A percentile compares a stretch with the other conserved stretches of the same genome.
Conservation (phyloP, 2,329 filamentous ascomycete genomes). For the Didymella keratinophila region DNA sequence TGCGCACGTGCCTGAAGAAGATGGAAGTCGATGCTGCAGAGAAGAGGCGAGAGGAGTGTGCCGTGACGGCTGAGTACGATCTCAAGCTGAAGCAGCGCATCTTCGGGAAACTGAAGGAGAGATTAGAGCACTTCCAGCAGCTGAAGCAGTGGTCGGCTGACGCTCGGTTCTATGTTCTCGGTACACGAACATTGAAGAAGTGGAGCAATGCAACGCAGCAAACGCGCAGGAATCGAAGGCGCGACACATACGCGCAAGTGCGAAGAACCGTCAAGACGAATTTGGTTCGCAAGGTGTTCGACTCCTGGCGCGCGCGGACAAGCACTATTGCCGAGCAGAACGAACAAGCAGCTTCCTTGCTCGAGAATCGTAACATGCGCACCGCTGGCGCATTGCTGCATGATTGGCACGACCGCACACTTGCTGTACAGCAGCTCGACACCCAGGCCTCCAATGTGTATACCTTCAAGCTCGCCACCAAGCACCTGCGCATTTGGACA, state of each 20-base stretch:
- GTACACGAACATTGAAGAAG: slow-evolving; percentile 57
- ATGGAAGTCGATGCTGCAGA: slow-evolving; percentile 39
- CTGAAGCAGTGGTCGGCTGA: slow-evolving; percentile 63
- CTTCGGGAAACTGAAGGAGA: slow-evolving; percentile 48
- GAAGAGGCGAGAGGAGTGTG: slow-evolving; percentile 41
- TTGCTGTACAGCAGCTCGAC: slow-evolving; percentile 30
- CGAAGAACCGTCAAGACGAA: slow-evolving; percentile 63
- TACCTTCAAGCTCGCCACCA: slow-evolving; percentile 37
- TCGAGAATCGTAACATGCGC: slow-evolving; percentile 31
- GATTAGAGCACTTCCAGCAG: slow-evolving; percentile 54
- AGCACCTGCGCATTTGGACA: slow-evolving; percentile 42
- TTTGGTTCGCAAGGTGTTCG: slow-evolving; percentile 55
- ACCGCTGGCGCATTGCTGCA: slow-evolving; percentile 48
- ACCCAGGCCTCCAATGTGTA: slow-evolving; percentile 38
- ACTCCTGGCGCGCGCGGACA: slow-evolving; percentile 47
- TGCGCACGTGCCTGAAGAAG: slow-evolving; percentile 38
- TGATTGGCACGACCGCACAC: slow-evolving; percentile 54
- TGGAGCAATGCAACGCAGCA: slow-evolving; percentile 62
- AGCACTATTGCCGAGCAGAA: slow-evolving; percentile 27
- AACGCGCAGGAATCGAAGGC: slow-evolving; percentile 60
- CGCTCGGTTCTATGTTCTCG: slow-evolving; percentile 64
- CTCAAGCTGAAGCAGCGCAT: slow-evolving; percentile 50
- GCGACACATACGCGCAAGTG: slow-evolving; percentile 64
- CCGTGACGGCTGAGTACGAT: slow-evolving; percentile 54
- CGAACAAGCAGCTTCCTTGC: slow-evolving; percentile 44